Percentiles rank a stretch among this genome's conserved stretches.
These are phyloP conservation scores for Cadophora sp. DNA, from an alignment of 2,329 filamentous ascomycete genomes.

Conservation along the genomic window DNA sequence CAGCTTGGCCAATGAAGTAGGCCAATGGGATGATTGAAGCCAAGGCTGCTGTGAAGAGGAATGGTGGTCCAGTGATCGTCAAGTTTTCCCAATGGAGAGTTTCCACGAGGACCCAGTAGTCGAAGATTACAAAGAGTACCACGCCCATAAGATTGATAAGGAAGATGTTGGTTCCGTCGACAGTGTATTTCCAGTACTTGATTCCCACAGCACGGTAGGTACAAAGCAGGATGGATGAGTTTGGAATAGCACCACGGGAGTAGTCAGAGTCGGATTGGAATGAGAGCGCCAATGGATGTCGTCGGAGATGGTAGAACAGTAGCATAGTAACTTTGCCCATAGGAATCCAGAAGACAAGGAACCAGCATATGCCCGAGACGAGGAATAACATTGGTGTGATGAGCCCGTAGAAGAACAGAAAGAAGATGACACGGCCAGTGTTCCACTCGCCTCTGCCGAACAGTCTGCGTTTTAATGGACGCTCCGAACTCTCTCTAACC, in stretches of 20 bases:
- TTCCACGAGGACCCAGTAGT: constrained; percentile 81
- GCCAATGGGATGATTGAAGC: constrained; percentile 95
- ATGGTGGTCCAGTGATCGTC: constrained; percentile 80
- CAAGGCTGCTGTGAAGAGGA: constrained; percentile 84
- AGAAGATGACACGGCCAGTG: constrained; percentile 92
- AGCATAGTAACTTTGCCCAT: constrained; percentile 97
- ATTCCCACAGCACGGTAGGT: constrained; percentile 94
- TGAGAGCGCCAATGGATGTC: constrained; percentile 89
- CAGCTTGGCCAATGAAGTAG: constrained; percentile 98
- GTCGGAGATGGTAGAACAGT: constrained; percentile 87
- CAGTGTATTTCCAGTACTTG: constrained; percentile 99
- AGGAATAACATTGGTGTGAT: constrained; percentile 86
- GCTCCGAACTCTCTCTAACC: constrained; percentile 49
- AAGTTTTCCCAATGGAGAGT: constrained; percentile 70
- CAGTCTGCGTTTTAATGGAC: constrained; percentile 76
- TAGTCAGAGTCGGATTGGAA: constrained; percentile 88
- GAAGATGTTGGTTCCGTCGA: constrained; percentile 99
- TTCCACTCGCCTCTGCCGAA: constrained; percentile 98
- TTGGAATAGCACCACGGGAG: constrained; percentile 72
- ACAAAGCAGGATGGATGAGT: constrained; percentile 89
- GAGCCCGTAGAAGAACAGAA: constrained; percentile 92
- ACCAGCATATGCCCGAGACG: constrained; percentile 90
- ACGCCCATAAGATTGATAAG: constrained; percentile 95
- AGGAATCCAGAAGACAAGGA: constrained; percentile 96
- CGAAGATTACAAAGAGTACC: constrained; percentile 92